Base-by-base conservation (phyloP, 2,329 filamentous ascomycete genomes). In the Teratosphaeria zuluensis region DNA sequence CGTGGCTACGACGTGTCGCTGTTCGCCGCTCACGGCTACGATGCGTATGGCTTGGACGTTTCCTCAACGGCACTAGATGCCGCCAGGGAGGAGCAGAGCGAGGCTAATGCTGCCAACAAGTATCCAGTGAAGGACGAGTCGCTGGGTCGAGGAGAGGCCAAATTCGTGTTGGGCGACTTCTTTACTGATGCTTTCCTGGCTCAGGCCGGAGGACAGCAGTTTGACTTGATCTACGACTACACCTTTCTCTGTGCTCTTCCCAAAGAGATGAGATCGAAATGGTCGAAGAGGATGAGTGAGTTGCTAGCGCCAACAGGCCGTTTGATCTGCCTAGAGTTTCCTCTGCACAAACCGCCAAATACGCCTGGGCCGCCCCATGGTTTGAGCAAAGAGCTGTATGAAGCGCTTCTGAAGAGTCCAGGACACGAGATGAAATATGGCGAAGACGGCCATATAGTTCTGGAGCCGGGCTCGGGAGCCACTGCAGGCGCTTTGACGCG, bases 1-100 rank as follows among this genome's bases (percentile, higher is more conserved):
- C 81, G 83, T 53, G 91, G 90, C 4, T 87, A 94, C 68, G 91
- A 95, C 74, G 88, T 90, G 1, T 78, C 90, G 9, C 77, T 95
- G 42, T 80, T 95, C 52, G 82, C 85, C 55, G 83, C 83, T 9
- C 83, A 86, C 68, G 90, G 90, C 1, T 94, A 89, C 70, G 87
- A 95, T 73, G 84, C 85, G 1, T 85, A 83, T 66, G 91, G 89
- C 0, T 74, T 95, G 1, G 90, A 95, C 69, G 80, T 82, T 58
- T 85, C 84, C 52, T 67, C 76, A 8, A 75, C 74, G 19, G 84
- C 77, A 7, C 66, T 75, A 8, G 71, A 77, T 11, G 75, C 75
- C 35, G 83, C 82, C 68, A 73, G 57, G 7, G 51, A 66, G 64
- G 51, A 67, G 61, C 5, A 71, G 62, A 42, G 62, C 66, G 53